phyloP scores from a whole-genome alignment of 768 basidiomycete genomes.

The Mycena vulgaris region DNA sequence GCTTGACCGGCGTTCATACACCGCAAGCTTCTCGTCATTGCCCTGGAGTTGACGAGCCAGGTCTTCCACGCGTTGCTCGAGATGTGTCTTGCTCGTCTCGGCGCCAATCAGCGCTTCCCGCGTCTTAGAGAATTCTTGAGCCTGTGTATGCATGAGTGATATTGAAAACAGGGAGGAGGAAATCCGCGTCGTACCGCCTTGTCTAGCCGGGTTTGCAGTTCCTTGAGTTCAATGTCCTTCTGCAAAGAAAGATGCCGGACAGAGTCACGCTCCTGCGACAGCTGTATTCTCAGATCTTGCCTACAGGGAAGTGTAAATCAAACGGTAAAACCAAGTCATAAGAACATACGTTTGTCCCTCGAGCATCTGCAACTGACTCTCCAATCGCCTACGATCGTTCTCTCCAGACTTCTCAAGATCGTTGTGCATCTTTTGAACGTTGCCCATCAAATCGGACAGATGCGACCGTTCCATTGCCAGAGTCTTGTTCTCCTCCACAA shows the following conservation, averaged over 20 bases:
- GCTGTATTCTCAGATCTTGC: slow-evolving; percentile 79
- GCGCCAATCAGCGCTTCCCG: slow-evolving; percentile 81
- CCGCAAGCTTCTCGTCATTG: slow-evolving; percentile 87
- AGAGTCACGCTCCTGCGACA: slow-evolving; percentile 82
- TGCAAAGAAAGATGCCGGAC: slow-evolving; percentile 83
- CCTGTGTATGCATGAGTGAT: slow-evolving; percentile 52
- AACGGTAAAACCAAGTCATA: background rate
- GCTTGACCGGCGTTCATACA: slow-evolving; percentile 82
- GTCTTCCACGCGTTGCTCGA: slow-evolving; percentile 80
- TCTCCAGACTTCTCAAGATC: slow-evolving; percentile 88
- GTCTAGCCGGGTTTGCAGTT: slow-evolving; percentile 81
- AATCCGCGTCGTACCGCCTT: slow-evolving; percentile 63
- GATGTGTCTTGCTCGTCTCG: slow-evolving; percentile 84
- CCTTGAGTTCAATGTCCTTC: slow-evolving; percentile 85
- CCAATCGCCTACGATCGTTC: slow-evolving; percentile 86
- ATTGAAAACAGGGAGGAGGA: background rate
- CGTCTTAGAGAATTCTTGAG: slow-evolving; percentile 74
- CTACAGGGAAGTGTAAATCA: slow-evolving; percentile 53
- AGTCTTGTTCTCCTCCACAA: slow-evolving; percentile 89
- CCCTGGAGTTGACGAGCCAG: slow-evolving; percentile 77
- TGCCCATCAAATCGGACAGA: slow-evolving; percentile 89
- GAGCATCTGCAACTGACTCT: slow-evolving; percentile 83
- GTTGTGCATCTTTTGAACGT: slow-evolving; percentile 91
- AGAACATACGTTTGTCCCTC: slow-evolving; percentile 81
- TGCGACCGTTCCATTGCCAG: slow-evolving; percentile 87